A percentile compares a stretch with the other conserved stretches of the same genome.
phyloP scores from a whole-genome alignment of 2,329 filamentous ascomycete species.

The Escovopsis sp. region DNA sequence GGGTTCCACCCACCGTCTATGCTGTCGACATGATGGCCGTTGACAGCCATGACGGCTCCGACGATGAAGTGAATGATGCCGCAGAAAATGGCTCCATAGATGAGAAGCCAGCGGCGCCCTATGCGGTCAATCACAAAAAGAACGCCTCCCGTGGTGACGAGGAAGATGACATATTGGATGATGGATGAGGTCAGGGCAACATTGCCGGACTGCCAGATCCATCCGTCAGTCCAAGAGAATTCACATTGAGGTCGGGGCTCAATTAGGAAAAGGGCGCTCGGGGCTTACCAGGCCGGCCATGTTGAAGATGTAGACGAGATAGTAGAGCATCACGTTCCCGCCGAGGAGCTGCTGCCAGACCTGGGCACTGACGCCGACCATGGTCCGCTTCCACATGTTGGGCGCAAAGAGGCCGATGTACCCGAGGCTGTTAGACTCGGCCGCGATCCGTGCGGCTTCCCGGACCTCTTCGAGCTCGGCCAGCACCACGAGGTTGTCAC shows the following conservation, averaged over 20 bases:
- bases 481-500: conserved; percentile 42
- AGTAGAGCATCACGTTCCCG: conserved; percentile 42
- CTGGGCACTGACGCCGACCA: conserved; percentile 36
- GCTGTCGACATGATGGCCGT: no score
- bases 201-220: no score
- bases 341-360: conserved; percentile 40
- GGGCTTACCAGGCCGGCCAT: conserved; percentile 36
- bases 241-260: conserved; percentile 7
- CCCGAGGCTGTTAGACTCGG: conserved; percentile 22
- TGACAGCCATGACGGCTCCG: no score
- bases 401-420: conserved; percentile 31
- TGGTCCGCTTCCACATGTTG: conserved; percentile 34
- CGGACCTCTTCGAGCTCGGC: conserved; percentile 43
- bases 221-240: no score
- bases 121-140: no score
- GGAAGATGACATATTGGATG: no score
- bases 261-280: conserved; percentile 23
- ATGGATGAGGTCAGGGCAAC: no score
- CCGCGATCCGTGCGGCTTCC: conserved; percentile 23
- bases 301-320: conserved; percentile 47
- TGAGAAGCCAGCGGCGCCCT: no score
- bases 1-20: no score
- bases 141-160: no score
- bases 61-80: no score
- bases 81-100: no score